Evolutionary conservation across 805 yeast species (phyloP).

Genomic region (Barnettozyma pratensis): DNA sequence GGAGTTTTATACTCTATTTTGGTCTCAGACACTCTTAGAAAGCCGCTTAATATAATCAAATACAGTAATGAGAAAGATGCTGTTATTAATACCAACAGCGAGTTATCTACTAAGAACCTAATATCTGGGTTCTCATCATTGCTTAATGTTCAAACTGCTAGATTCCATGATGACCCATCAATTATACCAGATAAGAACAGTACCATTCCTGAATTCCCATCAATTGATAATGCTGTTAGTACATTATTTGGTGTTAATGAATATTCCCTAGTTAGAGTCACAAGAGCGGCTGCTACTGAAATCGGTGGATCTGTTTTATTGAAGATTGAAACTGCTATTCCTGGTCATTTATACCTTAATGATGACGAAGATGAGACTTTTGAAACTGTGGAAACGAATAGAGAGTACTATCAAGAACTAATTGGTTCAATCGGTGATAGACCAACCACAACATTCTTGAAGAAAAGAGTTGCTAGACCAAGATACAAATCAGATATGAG

Average conservation of each 20-base stretch:
- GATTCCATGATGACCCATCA: slow-evolving; percentile 27
- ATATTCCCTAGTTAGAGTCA: slow-evolving; percentile 45
- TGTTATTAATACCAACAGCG: slow-evolving; percentile 13
- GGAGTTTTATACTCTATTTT: slow-evolving; percentile 39
- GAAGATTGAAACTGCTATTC: slow-evolving; percentile 50
- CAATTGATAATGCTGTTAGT: slow-evolving; percentile 42
- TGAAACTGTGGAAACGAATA: slow-evolving; percentile 15
- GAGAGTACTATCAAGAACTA: slow-evolving; percentile 16
- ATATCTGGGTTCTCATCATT: slow-evolving; percentile 20
- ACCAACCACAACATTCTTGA: slow-evolving; percentile 45
- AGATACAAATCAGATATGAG: slow-evolving; percentile 60
- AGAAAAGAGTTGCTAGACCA: slow-evolving; percentile 56
- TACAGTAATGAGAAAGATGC: slow-evolving; percentile 12
- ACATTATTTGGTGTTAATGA: slow-evolving; percentile 36
- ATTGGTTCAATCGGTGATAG: slow-evolving; percentile 32
- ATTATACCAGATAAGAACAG: slow-evolving; percentile 26
- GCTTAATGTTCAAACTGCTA: slow-evolving; percentile 18
- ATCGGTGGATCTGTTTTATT: slow-evolving; percentile 46
- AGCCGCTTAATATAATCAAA: slow-evolving; percentile 21
- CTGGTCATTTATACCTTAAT: slow-evolving; percentile 44
- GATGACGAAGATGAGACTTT: slow-evolving; percentile 38
- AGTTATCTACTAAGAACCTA: slow-evolving; percentile 18
- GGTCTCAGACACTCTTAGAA: slow-evolving; percentile 27
- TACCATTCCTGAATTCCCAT: slow-evolving; percentile 32
- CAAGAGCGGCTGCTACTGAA: slow-evolving; percentile 50